Conservation (phyloP, 192 early-diverging fungal species). For the Podochytrium sp. region DNA sequence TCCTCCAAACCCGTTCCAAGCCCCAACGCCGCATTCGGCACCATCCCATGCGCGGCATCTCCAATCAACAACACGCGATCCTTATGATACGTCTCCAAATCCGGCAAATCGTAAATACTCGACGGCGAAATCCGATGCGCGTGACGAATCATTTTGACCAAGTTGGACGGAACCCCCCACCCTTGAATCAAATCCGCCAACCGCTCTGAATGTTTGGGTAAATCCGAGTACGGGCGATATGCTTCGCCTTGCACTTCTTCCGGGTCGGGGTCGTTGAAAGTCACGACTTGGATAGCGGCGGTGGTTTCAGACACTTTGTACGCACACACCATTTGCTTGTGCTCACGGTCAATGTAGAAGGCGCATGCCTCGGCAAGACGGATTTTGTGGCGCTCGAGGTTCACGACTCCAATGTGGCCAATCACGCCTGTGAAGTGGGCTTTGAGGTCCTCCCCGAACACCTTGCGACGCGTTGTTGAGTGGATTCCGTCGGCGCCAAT, state of each 20-base stretch:
- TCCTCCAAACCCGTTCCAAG: slow-evolving; percentile 29
- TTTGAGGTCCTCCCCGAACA: slow-evolving; percentile 33
- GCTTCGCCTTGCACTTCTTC: not conserved
- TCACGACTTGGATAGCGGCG: not conserved
- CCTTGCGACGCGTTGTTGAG: slow-evolving; percentile 6
- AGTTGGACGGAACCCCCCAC: not conserved
- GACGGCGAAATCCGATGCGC: not conserved
- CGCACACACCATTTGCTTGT: not conserved
- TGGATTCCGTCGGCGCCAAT: slow-evolving; percentile 24
- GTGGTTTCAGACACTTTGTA: not conserved
- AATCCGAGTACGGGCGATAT: not conserved
- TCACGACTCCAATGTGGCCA: slow-evolving; percentile 3
- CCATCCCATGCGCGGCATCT: slow-evolving; percentile 33
- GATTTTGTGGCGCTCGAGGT: not conserved
- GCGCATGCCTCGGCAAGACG: not conserved
- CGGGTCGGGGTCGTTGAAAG: slow-evolving; percentile 2
- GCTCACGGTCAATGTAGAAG: slow-evolving; percentile 4
- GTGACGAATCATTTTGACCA: not conserved
- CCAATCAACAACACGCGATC: slow-evolving; percentile 4
- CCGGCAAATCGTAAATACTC: slow-evolving; percentile 5
- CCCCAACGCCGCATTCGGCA: slow-evolving; percentile 31
- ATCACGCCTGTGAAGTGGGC: slow-evolving; percentile 11
- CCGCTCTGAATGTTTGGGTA: not conserved
- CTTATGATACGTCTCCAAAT: not conserved
- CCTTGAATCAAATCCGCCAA: not conserved